These are phyloP conservation scores for Botryotinia calthae DNA, from an alignment of 2,329 filamentous ascomycete species.

Conservation along the genomic window DNA sequence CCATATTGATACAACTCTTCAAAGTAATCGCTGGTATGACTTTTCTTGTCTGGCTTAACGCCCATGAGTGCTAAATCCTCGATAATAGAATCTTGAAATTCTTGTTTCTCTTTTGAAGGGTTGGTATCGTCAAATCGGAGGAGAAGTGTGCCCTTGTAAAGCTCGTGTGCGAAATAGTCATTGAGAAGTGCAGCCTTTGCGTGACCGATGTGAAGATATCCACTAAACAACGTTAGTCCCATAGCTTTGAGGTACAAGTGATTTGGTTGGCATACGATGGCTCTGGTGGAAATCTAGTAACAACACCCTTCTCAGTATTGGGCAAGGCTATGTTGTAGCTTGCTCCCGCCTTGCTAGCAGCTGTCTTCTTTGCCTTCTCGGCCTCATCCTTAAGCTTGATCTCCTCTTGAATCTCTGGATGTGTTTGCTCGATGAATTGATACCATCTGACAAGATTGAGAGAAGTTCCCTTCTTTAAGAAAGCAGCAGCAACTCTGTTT, in stretches of 20 bases:
- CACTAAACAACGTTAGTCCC: slow-evolving; percentile 40
- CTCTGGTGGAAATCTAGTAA: slow-evolving; percentile 91
- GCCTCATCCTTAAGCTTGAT: slow-evolving; percentile 67
- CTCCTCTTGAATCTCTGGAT: slow-evolving; percentile 71
- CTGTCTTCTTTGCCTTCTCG: slow-evolving; percentile 66
- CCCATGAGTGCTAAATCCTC: slow-evolving; percentile 90
- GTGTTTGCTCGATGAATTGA: slow-evolving; percentile 75
- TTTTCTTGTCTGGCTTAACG: slow-evolving; percentile 80
- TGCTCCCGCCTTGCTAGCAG: slow-evolving; percentile 71
- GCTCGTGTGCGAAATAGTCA: slow-evolving; percentile 94
- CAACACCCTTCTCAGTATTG: slow-evolving; percentile 82
- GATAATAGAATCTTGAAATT: slow-evolving; percentile 90
- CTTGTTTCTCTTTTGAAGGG: slow-evolving; percentile 93
- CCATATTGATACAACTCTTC: slow-evolving; percentile 85
- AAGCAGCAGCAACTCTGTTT: slow-evolving; percentile 80
- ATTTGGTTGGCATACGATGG: slow-evolving; percentile 62
- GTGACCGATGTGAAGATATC: slow-evolving; percentile 93
- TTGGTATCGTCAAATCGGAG: slow-evolving; percentile 97
- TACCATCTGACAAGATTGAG: slow-evolving; percentile 85
- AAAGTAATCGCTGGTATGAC: slow-evolving; percentile 95
- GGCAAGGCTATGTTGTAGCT: slow-evolving; percentile 87
- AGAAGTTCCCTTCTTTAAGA: slow-evolving; percentile 74
- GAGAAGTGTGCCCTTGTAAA: slow-evolving; percentile 86
- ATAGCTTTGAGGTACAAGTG: not conserved
- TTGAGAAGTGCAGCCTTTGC: slow-evolving; percentile 91